Evolutionary conservation across 2,329 filamentous ascomycete genomes (phyloP).

Genomic region (Sclerotinia glacialis): DNA sequence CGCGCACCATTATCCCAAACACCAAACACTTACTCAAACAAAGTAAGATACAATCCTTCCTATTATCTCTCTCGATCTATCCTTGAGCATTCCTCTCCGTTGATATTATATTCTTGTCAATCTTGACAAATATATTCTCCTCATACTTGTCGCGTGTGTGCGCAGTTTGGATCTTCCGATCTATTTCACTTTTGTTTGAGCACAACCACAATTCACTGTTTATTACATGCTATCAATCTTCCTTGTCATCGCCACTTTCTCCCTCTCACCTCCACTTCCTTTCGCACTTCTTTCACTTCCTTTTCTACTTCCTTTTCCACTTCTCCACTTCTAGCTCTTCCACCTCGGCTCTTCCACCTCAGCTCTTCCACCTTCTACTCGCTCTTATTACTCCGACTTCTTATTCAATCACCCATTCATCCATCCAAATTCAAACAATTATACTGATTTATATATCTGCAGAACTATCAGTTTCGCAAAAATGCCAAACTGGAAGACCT

Average conservation of each 20-base stretch:
- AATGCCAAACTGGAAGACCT: slow-evolving; percentile 59
- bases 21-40: not conserved
- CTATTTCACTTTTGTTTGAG: slow-evolving; percentile 17
- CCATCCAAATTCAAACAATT: not conserved
- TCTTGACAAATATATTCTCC: not conserved
- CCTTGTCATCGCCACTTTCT: not conserved
- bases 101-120: not conserved
- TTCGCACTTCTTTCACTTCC: not conserved
- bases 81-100: too few relatives aligned
- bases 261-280: not conserved
- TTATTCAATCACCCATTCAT: not conserved
- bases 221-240: not conserved
- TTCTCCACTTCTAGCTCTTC: not conserved
- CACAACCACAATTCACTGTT: not conserved
- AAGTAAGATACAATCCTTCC: not conserved
- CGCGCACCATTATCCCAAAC: not conserved
- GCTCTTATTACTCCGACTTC: not conserved
- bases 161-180: not conserved
- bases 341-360: not conserved
- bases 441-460: slow-evolving; percentile 11
- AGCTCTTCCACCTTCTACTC: not conserved
- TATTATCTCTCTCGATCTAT: not conserved
- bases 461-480: slow-evolving; percentile 24
- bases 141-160: not conserved
- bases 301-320: not conserved